Base-by-base conservation (phyloP, 2,329 filamentous ascomycete species). In the Mariannaea elegans region DNA sequence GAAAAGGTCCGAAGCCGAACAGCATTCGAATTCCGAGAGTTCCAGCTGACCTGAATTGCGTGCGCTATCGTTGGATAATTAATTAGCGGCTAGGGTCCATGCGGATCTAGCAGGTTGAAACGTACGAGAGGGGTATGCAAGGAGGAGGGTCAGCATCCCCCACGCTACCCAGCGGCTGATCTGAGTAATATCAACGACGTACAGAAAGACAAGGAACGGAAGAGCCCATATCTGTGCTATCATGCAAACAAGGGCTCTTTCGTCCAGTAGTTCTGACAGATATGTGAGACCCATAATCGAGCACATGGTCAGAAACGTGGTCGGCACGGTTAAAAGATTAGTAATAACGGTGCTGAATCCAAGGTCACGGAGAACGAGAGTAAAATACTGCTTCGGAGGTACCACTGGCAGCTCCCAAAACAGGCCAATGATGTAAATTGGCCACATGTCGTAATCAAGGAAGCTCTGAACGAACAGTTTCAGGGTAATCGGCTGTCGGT, bases 1-100 rank as follows among this genome's bases (percentile, higher is more conserved):
- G 85, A 85, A 2, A 91, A 85, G 2, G 87, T 85, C 7, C 87
- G 78, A 6, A 84, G 86, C 10, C 87, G 80, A 9, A 90, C 86
- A 1, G 82, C 80, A 62, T 87, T 87, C 2, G 86, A 83, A 68
- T 90, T 90, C 48, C 84, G 77, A 2, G 78, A 80, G 63, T 78
- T 79, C 79, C 80, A 83, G 19, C 71, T 78, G 3, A 82, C 81
- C 62, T 82, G 79, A 34, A 84, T 81, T 0, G 81, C 77, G 56
- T 84, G 80, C 2, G 78, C 62, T 65, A 45, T 27, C 27, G 19
- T n/a, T 10, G 41, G 39, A 24, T n/a, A 31, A 27, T 53, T 7
- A 36, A 36, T 14, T 47, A 29, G 34, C 34, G 9, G 24, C 24
- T 14, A 36, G 12, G 32, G 32, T 36, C 32, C 14, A 7, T 36